phyloP scores from a whole-genome alignment of 2,329 filamentous ascomycete genomes.

The Sarocladium oryzae region DNA sequence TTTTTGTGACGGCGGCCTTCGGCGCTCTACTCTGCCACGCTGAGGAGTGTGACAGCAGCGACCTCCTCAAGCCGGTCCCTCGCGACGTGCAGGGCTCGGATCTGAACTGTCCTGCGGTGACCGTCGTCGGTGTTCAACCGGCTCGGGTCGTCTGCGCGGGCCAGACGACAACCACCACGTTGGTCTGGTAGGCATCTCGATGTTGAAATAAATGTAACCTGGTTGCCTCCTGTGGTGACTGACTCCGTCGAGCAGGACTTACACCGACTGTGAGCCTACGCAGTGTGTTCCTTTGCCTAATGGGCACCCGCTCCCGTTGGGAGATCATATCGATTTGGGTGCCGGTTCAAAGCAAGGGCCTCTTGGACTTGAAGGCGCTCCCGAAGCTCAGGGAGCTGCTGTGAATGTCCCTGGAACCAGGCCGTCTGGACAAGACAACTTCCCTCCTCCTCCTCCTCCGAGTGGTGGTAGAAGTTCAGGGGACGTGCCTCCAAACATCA shows the following conservation, averaged over 20 bases:
- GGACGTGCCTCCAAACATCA: no score
- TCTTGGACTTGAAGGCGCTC: background rate
- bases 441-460: no score
- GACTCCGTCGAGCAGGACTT: no score
- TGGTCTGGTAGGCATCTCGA: background rate
- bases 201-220: no score
- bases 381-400: no score
- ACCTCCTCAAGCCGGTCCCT: background rate
- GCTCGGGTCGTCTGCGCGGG: background rate
- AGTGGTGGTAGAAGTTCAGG: no score
- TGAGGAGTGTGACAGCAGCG: background rate
- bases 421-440: no score
- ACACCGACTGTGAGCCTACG: background rate
- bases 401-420: no score
- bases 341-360: background rate
- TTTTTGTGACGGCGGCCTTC: constrained; percentile 7
- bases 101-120: background rate
- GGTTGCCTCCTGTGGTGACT: no score
- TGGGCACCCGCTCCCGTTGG: background rate
- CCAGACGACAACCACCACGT: background rate
- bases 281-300: background rate
- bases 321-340: background rate
- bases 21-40: background rate
- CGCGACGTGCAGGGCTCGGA: background rate
- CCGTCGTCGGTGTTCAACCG: background rate